Percentiles rank a stretch among this genome's conserved stretches.
These are phyloP conservation scores for Stephania yunnanensis DNA, from an alignment of 164 flowering plant species.

Conservation along the genomic window DNA sequence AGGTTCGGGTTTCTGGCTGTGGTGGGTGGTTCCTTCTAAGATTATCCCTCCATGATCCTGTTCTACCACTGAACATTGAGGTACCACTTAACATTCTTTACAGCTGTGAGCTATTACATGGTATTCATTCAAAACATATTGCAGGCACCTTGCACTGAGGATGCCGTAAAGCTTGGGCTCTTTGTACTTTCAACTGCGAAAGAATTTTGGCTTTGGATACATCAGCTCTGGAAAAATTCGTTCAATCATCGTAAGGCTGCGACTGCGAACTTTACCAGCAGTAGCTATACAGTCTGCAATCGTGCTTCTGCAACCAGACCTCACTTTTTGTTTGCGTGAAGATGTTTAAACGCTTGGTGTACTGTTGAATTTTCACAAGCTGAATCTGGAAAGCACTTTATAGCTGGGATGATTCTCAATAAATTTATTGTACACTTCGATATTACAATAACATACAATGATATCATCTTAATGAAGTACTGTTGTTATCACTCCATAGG, in stretches of 20 bases:
- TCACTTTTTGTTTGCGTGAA: neutral
- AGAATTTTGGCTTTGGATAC: constrained; percentile 75
- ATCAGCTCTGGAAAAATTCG: constrained; percentile 62
- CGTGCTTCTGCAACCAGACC: neutral
- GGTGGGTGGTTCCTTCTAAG: constrained; percentile 99
- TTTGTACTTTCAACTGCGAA: constrained; percentile 59
- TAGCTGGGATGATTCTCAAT: neutral
- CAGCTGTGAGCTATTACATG: neutral
- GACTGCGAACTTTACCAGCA: neutral
- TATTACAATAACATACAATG: neutral
- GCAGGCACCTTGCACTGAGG: constrained; percentile 72
- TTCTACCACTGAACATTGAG: constrained; percentile 94
- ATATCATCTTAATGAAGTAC: neutral
- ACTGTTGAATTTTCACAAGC: neutral
- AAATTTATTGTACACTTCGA: neutral
- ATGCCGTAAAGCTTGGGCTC: constrained; percentile 76
- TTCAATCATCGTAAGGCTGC: constrained; percentile 24
- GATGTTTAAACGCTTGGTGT: neutral
- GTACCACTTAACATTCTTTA: constrained; percentile 25
- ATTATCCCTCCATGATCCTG: constrained; percentile 97
- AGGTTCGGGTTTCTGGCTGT: constrained; percentile 85
- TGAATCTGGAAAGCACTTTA: neutral
- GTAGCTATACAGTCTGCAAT: neutral
- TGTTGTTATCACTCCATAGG: too few relatives aligned
- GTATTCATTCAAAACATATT: neutral